A percentile compares a stretch with the other conserved stretches of the same genome.
These are phyloP conservation scores for Lipomyces yamanashiensis DNA, from an alignment of 805 yeast genomes.

Conservation along the genomic window DNA sequence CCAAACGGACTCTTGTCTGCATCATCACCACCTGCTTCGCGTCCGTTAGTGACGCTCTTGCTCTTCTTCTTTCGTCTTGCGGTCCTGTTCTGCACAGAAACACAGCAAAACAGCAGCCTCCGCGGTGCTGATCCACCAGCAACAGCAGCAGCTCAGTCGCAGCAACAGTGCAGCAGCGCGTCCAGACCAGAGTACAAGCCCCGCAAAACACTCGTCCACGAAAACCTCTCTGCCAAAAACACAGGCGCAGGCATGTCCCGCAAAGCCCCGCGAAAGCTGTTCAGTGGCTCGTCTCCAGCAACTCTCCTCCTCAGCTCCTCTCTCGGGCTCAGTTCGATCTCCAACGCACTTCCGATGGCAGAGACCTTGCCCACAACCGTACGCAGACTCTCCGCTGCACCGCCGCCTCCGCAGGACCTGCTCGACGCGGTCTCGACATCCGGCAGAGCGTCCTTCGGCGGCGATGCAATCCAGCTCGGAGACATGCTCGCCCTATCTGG, in stretches of 20 bases:
- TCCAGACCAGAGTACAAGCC: slow-evolving; percentile 6
- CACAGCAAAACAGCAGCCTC: too few relatives aligned
- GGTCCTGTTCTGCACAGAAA: not conserved
- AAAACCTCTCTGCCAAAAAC: too few relatives aligned
- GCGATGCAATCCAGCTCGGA: slow-evolving; percentile 14
- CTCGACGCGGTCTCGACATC: slow-evolving; percentile 16
- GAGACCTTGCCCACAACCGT: slow-evolving; percentile 24
- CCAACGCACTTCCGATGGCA: slow-evolving; percentile 15
- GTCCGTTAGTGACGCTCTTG: not conserved
- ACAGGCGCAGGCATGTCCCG: slow-evolving; percentile 4
- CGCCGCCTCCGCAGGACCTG: slow-evolving; percentile 29
- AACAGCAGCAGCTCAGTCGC: too few relatives aligned
- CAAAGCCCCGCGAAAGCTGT: not conserved
- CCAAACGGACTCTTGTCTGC: too few relatives aligned
- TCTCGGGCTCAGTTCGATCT: slow-evolving; percentile 7
- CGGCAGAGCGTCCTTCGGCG: slow-evolving; percentile 19
- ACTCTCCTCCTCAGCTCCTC: not conserved
- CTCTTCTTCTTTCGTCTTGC: not conserved
- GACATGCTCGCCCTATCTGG: slow-evolving; percentile 17
- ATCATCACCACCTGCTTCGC: too few relatives aligned
- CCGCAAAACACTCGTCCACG: slow-evolving; percentile 5
- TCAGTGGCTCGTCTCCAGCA: slow-evolving; percentile 7
- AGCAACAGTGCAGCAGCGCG: not conserved
- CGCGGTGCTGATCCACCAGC: not conserved
- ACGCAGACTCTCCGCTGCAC: slow-evolving; percentile 28